These are phyloP conservation scores for Drechslerella stenobrocha DNA, from an alignment of 2,329 filamentous ascomycete species.

Conservation along the genomic window DNA sequence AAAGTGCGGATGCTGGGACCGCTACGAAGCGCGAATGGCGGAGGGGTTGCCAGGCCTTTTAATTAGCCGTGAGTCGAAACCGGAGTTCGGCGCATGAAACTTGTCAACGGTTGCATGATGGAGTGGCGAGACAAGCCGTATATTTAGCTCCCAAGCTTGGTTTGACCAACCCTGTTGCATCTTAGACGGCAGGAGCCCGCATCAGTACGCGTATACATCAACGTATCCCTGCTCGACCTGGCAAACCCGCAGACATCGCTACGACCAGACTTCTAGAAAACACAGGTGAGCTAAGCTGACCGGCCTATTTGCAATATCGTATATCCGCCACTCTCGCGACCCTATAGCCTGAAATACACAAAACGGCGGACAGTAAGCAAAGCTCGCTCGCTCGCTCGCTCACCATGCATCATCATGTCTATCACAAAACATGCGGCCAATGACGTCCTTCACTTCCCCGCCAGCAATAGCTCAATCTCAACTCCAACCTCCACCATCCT, in stretches of 20 bases:
- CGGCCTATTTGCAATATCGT: not conserved
- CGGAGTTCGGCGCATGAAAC: not conserved
- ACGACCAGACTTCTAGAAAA: not conserved
- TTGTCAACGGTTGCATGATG: conserved; percentile 6
- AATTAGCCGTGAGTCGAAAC: not conserved
- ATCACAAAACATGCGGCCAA: not conserved
- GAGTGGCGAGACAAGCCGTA: not conserved
- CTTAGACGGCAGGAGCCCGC: not conserved
- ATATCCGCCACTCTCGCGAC: too few relatives aligned
- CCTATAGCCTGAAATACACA: too few relatives aligned
- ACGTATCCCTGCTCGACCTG: not conserved
- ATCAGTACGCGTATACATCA: conserved; percentile 2
- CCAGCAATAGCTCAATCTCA: conserved; percentile 33
- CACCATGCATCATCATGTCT: not conserved
- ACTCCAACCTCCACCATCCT: conserved; percentile 55
- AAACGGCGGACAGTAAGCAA: too few relatives aligned
- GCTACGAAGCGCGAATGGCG: not conserved
- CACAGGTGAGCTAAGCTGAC: not conserved
- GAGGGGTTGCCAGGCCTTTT: not conserved
- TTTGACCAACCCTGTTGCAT: too few relatives aligned
- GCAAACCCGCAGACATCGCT: too few relatives aligned
- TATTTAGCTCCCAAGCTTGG: too few relatives aligned
- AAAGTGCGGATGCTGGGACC: too few relatives aligned
- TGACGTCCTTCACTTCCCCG: conserved; percentile 4
- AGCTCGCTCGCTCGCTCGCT: too few relatives aligned